phyloP scores from a whole-genome alignment of 345 rosid genomes.

The Mangifera indica region DNA sequence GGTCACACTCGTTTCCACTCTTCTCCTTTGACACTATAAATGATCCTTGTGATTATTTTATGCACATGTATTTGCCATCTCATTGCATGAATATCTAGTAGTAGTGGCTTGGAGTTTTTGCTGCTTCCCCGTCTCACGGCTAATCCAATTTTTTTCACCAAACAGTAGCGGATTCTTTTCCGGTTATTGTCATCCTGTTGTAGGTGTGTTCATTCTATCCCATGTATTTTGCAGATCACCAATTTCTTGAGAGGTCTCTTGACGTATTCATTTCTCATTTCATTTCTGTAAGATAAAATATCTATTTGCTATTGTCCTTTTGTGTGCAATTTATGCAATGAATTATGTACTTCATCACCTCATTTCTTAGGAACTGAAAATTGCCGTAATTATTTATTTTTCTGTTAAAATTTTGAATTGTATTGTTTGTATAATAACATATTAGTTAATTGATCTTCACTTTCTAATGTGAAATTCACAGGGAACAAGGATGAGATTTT shows the following conservation, averaged over 20 bases:
- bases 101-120: slow-evolving; percentile 25
- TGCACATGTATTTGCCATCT: neutral
- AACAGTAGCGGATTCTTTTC: slow-evolving; percentile 22
- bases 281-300: slow-evolving; percentile 12
- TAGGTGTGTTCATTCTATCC: slow-evolving; percentile 37
- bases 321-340: neutral
- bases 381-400: no score
- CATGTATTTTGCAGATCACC: slow-evolving; percentile 11
- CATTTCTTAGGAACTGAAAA: no score
- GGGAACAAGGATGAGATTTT: no score
- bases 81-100: slow-evolving; percentile 14
- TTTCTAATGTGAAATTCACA: no score
- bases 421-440: no score
- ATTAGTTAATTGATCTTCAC: no score
- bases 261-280: slow-evolving; percentile 6
- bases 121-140: slow-evolving; percentile 5
- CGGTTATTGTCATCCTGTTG: neutral
- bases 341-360: neutral
- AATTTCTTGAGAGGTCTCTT: slow-evolving; percentile 9
- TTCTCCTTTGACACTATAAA: slow-evolving; percentile 37
- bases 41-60: slow-evolving; percentile 3
- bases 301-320: neutral
- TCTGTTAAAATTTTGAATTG: no score
- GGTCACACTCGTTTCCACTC: slow-evolving; percentile 36
- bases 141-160: neutral